Evolutionary conservation across 208 protist species (phyloP), one percentile per base, ranked within the genome.

Genomic region (Leishmania tarentolae): DNA sequence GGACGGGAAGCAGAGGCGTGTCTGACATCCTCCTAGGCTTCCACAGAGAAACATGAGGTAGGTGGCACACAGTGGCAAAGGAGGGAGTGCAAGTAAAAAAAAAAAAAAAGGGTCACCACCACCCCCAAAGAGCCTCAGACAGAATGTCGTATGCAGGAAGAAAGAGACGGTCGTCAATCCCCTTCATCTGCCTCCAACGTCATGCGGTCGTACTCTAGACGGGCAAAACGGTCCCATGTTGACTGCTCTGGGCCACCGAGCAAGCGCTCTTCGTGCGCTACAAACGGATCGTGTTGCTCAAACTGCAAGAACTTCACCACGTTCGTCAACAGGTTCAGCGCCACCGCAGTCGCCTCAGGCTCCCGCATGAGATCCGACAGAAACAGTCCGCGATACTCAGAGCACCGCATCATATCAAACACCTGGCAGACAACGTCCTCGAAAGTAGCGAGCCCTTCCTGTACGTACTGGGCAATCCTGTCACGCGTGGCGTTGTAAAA

Each of bases 271-370:
- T 91, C 84, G 59, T 97, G 91, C 40, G 85, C 83, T 11, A 96
- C 88, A 79, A 98, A 95, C 0, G 97, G 97, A 69, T 99, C 98
- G 46, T 90, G 88, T 72, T 96, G 90, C 82, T 99, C 98, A 86
- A 96, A 98, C 68, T 93, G 90, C 47, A 99, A 79, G 73, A 99
- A 99, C 74, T 97, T 98, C 56, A 93, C 87, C 3, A 98, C 90
- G 80, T 99, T 99, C 5, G 97, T 98, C 24, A 99, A 73, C 82
- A 98, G 94, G 85, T 99, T 99, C 66, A 99, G 94, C 40, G 90
- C 85, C 61, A 99, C 93, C 59, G 86, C 84, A 0, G 91, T 92
- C 5, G 91, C 89, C 53, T 98, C 87, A 19, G 87, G 89, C 74
- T 94, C 97, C 2, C 76, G 76, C 61, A 98, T 85, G 46, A 99